These are phyloP conservation scores for Haplographium delicatum DNA, from an alignment of 495 filamentous ascomycete genomes.

Conservation along the genomic window DNA sequence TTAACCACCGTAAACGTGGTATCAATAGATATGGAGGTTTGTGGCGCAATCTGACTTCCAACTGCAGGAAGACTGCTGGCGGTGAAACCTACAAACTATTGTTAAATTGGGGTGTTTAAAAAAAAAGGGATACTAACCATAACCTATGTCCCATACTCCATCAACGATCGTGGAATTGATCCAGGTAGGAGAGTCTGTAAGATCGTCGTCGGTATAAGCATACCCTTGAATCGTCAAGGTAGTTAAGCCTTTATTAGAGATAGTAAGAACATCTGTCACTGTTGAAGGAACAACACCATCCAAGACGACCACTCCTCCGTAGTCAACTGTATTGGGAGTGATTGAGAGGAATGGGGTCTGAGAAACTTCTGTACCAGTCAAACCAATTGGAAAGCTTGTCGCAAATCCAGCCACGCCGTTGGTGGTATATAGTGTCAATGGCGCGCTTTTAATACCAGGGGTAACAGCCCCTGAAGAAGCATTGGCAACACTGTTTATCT, in stretches of 20 bases:
- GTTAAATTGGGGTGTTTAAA: background rate
- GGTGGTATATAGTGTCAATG: slow-evolving; percentile 26
- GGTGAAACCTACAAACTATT: too few species aligned
- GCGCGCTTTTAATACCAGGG: slow-evolving; percentile 29
- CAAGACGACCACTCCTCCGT: slow-evolving; percentile 31
- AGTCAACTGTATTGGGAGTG: slow-evolving; percentile 29
- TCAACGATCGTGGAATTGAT: slow-evolving; percentile 11
- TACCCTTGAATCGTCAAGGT: slow-evolving; percentile 25
- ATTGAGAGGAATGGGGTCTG: slow-evolving; percentile 27
- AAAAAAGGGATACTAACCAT: background rate
- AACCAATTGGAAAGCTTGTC: slow-evolving; percentile 27
- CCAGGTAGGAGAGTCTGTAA: slow-evolving; percentile 33
- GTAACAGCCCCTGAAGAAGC: slow-evolving; percentile 16
- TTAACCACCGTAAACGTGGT: slow-evolving; percentile 25
- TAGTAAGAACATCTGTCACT: slow-evolving; percentile 21
- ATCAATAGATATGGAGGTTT: slow-evolving; percentile 19
- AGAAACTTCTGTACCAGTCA: slow-evolving; percentile 30
- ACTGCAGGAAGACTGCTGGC: slow-evolving; percentile 23
- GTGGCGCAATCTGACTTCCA: slow-evolving; percentile 21
- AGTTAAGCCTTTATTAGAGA: slow-evolving; percentile 29
- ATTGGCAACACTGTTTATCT: slow-evolving; percentile 27
- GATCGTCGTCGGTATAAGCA: slow-evolving; percentile 24
- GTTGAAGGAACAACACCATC: slow-evolving; percentile 14
- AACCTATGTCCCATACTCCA: slow-evolving; percentile 13
- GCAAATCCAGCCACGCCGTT: slow-evolving; percentile 31